Percentiles rank a stretch among this genome's conserved stretches.
Conservation (phyloP, 2,329 filamentous ascomycete genomes). For the Penicillium sp. region DNA sequence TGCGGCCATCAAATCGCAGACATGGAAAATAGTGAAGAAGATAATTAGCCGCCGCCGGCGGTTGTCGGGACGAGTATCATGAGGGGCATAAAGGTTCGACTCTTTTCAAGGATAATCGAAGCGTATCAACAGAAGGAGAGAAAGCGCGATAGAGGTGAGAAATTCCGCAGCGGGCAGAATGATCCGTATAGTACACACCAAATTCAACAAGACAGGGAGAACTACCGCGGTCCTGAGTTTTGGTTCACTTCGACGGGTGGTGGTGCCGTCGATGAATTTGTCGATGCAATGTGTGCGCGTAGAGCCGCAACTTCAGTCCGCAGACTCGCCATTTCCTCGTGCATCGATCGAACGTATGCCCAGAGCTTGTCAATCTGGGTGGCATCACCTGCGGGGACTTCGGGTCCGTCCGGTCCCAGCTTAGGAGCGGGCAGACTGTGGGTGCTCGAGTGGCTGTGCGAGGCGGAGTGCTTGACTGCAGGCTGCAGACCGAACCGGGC, state of each 20-base stretch:
- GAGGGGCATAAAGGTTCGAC: conserved; percentile 15
- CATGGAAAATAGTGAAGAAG: conserved; percentile 4
- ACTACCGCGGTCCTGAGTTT: conserved; percentile 15
- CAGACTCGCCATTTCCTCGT: conserved; percentile 39
- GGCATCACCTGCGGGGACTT: conserved; percentile 21
- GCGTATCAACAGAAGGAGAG: conserved; percentile 18
- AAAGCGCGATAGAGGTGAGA: background rate
- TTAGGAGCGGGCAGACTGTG: conserved; percentile 29
- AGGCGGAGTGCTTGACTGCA: conserved; percentile 33
- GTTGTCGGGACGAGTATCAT: conserved; percentile 17
- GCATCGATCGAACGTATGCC: conserved; percentile 42
- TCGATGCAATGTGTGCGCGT: conserved; percentile 37
- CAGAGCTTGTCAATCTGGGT: conserved; percentile 37
- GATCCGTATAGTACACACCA: conserved; percentile 21
- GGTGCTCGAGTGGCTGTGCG: conserved; percentile 34
- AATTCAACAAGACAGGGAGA: background rate
- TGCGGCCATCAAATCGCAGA: background rate
- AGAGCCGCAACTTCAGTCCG: conserved; percentile 41
- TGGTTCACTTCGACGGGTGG: conserved; percentile 17
- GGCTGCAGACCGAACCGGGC: conserved; percentile 41
- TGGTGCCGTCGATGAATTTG: conserved; percentile 19
- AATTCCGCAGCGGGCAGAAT: conserved; percentile 1
- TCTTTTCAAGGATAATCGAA: background rate
- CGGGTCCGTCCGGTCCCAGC: conserved; percentile 24
- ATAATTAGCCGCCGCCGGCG: conserved; percentile 13